These are phyloP conservation scores for Neocucurbitaria cava DNA, from an alignment of 2,329 filamentous ascomycete genomes.

Conservation along the genomic window DNA sequence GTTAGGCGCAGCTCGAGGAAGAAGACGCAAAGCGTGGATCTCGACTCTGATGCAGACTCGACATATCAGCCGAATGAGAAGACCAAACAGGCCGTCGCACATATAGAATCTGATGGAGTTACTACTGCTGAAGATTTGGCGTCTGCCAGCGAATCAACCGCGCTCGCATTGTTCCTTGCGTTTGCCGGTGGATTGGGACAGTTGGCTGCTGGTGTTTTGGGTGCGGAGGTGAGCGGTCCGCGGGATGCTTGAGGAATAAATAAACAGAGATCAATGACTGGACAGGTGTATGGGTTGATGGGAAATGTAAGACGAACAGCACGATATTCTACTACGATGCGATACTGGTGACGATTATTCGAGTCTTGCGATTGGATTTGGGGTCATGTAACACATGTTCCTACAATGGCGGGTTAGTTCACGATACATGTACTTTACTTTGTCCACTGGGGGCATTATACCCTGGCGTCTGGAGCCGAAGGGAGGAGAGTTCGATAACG, in stretches of 20 bases:
- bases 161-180: conserved; percentile 41
- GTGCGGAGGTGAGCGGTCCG: conserved; percentile 42
- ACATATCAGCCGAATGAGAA: conserved; percentile 33
- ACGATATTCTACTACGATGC: not conserved
- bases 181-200: conserved; percentile 46
- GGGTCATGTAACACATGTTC: not conserved
- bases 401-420: not conserved
- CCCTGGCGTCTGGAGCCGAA: not conserved
- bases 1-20: conserved; percentile 30
- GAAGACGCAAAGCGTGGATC: conserved; percentile 18
- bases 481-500: not conserved
- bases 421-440: not conserved
- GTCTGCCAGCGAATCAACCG: conserved; percentile 45
- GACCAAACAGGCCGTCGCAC: conserved; percentile 28
- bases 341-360: too few species aligned
- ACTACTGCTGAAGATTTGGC: conserved; percentile 32
- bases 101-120: conserved; percentile 42
- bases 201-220: conserved; percentile 41
- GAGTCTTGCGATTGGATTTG: not conserved
- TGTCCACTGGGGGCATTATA: conserved; percentile 2
- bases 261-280: too few species aligned
- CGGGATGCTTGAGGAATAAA: conserved; percentile 6
- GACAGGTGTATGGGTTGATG: not conserved
- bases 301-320: not conserved
- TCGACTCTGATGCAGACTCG: conserved; percentile 33